Evolutionary conservation across 2,329 filamentous ascomycete species (phyloP), one percentile per base, ranked within the genome.

Genomic region (Pyrenophora teres): DNA sequence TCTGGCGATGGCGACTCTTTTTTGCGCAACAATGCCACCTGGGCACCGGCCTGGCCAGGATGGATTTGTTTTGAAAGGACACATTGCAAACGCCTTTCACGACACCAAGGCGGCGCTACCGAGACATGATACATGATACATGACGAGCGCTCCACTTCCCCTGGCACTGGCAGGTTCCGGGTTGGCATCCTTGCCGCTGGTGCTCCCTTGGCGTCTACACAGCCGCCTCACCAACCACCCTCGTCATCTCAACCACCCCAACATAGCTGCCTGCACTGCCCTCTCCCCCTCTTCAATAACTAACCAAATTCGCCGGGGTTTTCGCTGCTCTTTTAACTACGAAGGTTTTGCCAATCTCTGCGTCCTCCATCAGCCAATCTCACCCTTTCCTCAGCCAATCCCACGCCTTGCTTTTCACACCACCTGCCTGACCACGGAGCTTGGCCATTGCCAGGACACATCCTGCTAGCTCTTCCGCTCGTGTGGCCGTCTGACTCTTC

Each of bases 391-490:
- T 16, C 45, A 32, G 39, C 46, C 50, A 49, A 50, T 50, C 39
- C 45, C 38, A 49, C 40, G 6, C 19, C 39, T 31, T 43, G 21
- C 27, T 49, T 35, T 19, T 31, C 21, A 21, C 19, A 40, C 40
- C 31, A 35, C 38, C 35, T 37, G 21, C 33, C 40, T 41, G 40
- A 43, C 57, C 47, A 41, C 48, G 13, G 36, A 31, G 53, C 53
- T 53, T 50, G 45, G 45, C 44, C 27, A 15, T 30, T 25, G 46
- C 46, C 51, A 55, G 40, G 37, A 50, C 43, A 56, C 52, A 54
- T 50, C 46, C 52, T 54, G 50, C 45, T 52, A 50, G 46, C 46
- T 30, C 41, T 45, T 33, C 47, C 41, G 45, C 49, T 25, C 40
- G 21, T 47, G 49, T 16, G 27, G 27, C 21, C 54, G 41, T 51